Base-by-base conservation (phyloP, 345 rosid genomes). In the Eucalyptus viminalis region DNA sequence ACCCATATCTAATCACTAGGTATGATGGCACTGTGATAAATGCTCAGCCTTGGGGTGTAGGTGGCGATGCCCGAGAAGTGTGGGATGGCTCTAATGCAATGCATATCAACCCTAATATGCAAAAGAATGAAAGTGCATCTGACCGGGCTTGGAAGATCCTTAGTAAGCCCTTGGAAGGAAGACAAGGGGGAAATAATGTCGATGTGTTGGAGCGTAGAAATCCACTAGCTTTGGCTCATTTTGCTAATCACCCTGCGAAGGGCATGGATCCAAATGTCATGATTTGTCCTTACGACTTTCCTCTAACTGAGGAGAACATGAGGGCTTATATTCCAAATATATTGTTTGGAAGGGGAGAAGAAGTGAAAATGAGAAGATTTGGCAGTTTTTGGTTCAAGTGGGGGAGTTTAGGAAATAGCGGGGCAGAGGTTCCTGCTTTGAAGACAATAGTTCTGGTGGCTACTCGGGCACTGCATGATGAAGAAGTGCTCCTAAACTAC, bases 141-240 rank as follows among this genome's bases (percentile, higher is more conserved):
- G 99, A 97, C 86, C 93, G 92, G 90, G 21, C 93, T 22, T 96
- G 98, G 98, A 96, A 92, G 91, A 87, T 91, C 88, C 95, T 97
- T 31, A 96, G 98, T 87, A 95, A 94, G 93, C 99, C 99, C 45
- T 88, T 94, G 88, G 89, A 94, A 91, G 94, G 90, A 88, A 67
- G 87, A 22, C 89, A 7, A 24, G 89, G 90, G 89, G 91, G 92
- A 5, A 69, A 44, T 51, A 49, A 62, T 81, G 81, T 89, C 69
- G 96, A 94, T 58, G 90, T 94, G 81, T 88, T 96, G 91, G 99
- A 97, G 93, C 93, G 93, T 90, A 95, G 99, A 91, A 97, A 97
- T 89, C 99, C 99, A 19, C 90, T 97, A 89, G 98, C 98, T 69
- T 92, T 95, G 90, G 99, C 98, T 90, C 99, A 97, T 92, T 96